These are phyloP conservation scores for Testicularia cyperi DNA, from an alignment of 1,284 basidiomycete species.

Conservation along the genomic window DNA sequence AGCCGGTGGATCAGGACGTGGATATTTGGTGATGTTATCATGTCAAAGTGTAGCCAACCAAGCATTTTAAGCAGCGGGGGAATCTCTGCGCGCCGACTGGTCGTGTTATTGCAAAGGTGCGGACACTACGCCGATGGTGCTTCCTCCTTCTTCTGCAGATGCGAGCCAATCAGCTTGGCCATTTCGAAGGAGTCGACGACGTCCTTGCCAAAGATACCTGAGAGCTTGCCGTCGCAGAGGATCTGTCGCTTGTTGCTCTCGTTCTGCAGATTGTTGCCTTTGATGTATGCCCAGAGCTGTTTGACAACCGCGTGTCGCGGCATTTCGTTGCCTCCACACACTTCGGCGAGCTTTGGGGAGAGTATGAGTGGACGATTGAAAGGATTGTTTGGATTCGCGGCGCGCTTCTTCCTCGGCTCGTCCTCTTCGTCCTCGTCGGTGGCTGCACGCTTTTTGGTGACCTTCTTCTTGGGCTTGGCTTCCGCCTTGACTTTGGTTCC, in stretches of 20 bases:
- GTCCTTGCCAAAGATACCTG: conserved; percentile 72
- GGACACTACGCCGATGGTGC: too few relatives aligned
- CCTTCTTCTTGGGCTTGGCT: conserved; percentile 47
- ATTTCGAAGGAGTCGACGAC: conserved; percentile 67
- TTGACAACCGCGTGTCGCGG: conserved; percentile 87
- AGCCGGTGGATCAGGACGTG: too few relatives aligned
- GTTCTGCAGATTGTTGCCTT: conserved; percentile 74
- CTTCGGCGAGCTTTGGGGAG: conserved; percentile 47
- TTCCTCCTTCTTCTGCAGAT: conserved; percentile 53
- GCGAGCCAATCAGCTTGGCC: conserved; percentile 56
- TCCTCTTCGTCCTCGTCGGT: conserved; percentile 33
- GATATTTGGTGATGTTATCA: too few relatives aligned
- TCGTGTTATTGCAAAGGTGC: too few relatives aligned
- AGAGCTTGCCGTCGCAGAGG: conserved; percentile 72
- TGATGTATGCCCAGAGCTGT: conserved; percentile 81
- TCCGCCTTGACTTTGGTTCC: conserved; percentile 30
- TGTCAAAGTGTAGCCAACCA: too few relatives aligned
- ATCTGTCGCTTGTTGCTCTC: conserved; percentile 75
- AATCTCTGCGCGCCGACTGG: too few relatives aligned
- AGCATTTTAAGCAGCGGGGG: too few relatives aligned
- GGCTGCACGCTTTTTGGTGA: conserved; percentile 22
- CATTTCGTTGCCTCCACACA: conserved; percentile 62
- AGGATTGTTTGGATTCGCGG: conserved; percentile 56
- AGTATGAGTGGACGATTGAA: conserved; percentile 56
- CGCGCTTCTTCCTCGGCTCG: conserved; percentile 41